phyloP scores from a whole-genome alignment of 192 early-diverging fungal genomes.

The Coemansia sp. region DNA sequence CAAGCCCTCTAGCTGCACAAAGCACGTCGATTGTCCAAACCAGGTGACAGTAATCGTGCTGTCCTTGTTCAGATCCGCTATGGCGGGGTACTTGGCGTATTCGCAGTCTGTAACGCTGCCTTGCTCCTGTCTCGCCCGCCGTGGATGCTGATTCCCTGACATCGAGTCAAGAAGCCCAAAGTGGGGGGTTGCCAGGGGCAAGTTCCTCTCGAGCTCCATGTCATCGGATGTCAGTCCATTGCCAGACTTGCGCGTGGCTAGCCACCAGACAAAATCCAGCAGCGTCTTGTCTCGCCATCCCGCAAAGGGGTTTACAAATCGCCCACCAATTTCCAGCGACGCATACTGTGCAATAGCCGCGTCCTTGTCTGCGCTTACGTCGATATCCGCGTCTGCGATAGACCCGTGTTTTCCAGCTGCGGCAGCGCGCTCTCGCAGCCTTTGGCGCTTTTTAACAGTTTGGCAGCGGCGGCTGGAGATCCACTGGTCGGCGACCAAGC shows the following conservation, averaged over 20 bases:
- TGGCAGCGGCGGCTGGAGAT: conserved; percentile 28
- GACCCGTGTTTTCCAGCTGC: neutral
- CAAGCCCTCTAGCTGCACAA: conserved; percentile 67
- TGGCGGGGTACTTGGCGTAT: conserved; percentile 16
- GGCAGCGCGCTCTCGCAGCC: neutral
- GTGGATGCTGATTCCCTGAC: neutral
- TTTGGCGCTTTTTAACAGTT: conserved; percentile 19
- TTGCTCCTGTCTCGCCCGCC: neutral
- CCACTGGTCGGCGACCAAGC: conserved; percentile 35
- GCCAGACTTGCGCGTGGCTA: conserved; percentile 32
- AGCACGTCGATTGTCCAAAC: conserved; percentile 66
- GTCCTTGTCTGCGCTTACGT: neutral
- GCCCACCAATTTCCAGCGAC: conserved; percentile 45
- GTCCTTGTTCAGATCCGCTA: conserved; percentile 14
- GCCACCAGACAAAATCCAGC: conserved; percentile 51
- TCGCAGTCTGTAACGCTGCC: neutral
- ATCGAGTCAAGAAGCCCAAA: conserved; percentile 26
- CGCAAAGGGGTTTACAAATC: conserved; percentile 52
- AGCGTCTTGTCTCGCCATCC: conserved; percentile 54
- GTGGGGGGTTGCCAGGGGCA: conserved; percentile 39
- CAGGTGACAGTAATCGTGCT: conserved; percentile 45
- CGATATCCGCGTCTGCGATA: neutral
- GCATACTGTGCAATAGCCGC: neutral
- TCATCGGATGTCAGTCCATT: conserved; percentile 41
- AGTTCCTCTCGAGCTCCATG: conserved; percentile 11